These are phyloP conservation scores for Rhynchosporium agropyri DNA, from an alignment of 2,329 filamentous ascomycete genomes.

Conservation along the genomic window DNA sequence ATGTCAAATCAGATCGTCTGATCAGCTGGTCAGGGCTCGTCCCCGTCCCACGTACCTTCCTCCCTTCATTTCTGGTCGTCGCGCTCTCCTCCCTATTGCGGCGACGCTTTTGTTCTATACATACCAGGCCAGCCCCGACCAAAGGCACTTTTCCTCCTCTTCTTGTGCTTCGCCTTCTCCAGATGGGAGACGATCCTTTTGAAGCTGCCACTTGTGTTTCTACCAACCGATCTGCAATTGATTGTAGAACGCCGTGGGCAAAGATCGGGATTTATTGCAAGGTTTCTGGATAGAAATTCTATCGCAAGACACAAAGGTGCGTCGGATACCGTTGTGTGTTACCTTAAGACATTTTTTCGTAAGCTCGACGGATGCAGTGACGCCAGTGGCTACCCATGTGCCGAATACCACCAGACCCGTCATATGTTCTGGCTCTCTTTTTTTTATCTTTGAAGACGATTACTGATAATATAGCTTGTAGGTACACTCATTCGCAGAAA, in stretches of 20 bases:
- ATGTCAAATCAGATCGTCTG: conserved; percentile 5
- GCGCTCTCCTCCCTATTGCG: conserved; percentile 1
- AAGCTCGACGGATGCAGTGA: conserved; percentile 32
- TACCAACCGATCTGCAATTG: conserved; percentile 22
- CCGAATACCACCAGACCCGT: conserved; percentile 34
- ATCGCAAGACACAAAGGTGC: conserved; percentile 34
- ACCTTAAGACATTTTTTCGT: conserved; percentile 35
- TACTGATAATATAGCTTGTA: conserved; percentile 34
- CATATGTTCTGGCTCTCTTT: conserved; percentile 23
- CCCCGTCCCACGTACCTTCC: conserved; percentile 17
- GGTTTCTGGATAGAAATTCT: conserved; percentile 25
- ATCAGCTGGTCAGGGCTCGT: conserved; percentile 13
- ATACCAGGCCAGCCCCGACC: no score
- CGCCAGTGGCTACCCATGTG: conserved; percentile 29
- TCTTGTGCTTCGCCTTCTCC: background rate
- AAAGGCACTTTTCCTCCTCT: no score
- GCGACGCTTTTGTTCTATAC: no score
- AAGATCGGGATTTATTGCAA: background rate
- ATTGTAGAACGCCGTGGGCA: conserved; percentile 30
- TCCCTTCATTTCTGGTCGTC: conserved; percentile 17
- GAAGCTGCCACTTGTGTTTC: conserved; percentile 34
- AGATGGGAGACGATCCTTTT: conserved; percentile 26
- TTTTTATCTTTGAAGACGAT: conserved; percentile 24
- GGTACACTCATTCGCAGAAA: conserved; percentile 25
- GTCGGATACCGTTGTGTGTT: conserved; percentile 34